Evolutionary conservation across 805 yeast genomes (phyloP), one percentile per base, ranked within the genome.

Genomic region (Suhomyces sp.): DNA sequence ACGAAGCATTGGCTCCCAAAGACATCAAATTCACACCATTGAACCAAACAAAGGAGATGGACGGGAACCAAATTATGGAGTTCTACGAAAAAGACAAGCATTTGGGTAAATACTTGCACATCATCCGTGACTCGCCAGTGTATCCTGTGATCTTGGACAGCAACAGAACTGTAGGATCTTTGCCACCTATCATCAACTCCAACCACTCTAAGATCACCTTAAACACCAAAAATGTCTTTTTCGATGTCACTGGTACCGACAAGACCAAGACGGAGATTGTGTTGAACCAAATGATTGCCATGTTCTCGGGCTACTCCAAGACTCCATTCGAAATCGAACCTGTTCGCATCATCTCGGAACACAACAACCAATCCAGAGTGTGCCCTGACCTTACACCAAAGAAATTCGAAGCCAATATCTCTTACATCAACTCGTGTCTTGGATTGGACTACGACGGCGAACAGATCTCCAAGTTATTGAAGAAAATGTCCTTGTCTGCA

Each of bases 101-200:
- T 67, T 76, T 94, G 62, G 92, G 96, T 60, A 88, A 87, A 69
- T 94, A 82, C 72, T 81, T 93, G 61, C 96, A 86, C 65, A 87
- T 94, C 62, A 89, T 94, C 68, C 85, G 82, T 64, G 89, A 89
- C 68, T 85, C 91, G 29, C 96, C 96, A 22, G 94, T 87, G 47
- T 89, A 82, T 70, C 99, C 99, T 22, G 90, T 92, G 35, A 88
- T 93, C 61, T 79, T 85, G 61, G 99, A 94, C 71, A 71, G 85
- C 52, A 77, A 83, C 41, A 81, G 85, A 62, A 79, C 81, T 7
- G 94, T 94, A 49, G 86, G 96, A 63, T 92, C 98, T 6, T 73
- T 94, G 77, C 99, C 99, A 48, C 99, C 99, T 57, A 87, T 94
- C 66, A 96, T 94, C 76, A 94, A 94, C 76, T 87, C 96, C 37